Percentiles rank a stretch among this genome's conserved stretches.
These are phyloP conservation scores for Falciphora oryzae DNA, from an alignment of 2,329 filamentous ascomycete genomes.

Conservation along the genomic window DNA sequence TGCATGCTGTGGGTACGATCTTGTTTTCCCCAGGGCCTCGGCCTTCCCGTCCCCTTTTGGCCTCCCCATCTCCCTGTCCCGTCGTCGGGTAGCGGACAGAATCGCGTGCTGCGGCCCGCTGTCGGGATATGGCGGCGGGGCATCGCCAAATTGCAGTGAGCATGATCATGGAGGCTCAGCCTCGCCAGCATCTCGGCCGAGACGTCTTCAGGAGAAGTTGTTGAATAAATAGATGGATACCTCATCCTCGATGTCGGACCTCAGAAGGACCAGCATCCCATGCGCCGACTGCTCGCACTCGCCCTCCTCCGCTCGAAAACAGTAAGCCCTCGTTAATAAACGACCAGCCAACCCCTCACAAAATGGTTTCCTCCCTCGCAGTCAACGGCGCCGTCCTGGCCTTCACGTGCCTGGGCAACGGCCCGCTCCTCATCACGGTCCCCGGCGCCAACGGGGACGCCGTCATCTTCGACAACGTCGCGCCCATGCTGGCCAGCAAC, in stretches of 20 bases:
- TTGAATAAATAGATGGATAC: neutral
- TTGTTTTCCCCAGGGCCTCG: too few relatives aligned
- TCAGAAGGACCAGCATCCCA: neutral
- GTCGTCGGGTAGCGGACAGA: too few relatives aligned
- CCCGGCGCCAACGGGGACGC: conserved; percentile 24
- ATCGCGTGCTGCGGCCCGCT: too few relatives aligned
- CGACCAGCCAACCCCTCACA: neutral
- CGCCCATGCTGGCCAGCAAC: conserved; percentile 17
- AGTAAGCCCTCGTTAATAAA: too few relatives aligned
- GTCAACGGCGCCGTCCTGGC: conserved; percentile 21
- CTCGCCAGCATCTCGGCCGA: neutral
- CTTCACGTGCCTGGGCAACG: conserved; percentile 23
- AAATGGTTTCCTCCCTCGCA: neutral
- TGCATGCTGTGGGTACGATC: too few relatives aligned
- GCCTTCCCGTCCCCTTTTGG: too few relatives aligned
- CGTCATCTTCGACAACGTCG: conserved; percentile 20
- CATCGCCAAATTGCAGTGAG: neutral
- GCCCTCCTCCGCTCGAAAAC: too few relatives aligned
- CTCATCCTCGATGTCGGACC: too few relatives aligned
- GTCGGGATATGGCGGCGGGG: too few relatives aligned
- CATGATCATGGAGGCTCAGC: neutral
- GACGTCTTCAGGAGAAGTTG: neutral
- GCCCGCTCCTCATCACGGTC: conserved; percentile 25
- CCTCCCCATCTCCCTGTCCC: too few relatives aligned
- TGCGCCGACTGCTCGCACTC: too few relatives aligned